Evolutionary conservation across 768 basidiomycete genomes (phyloP), one percentile per base, ranked within the genome.

Genomic region (Macrolepiota fuliginosa): DNA sequence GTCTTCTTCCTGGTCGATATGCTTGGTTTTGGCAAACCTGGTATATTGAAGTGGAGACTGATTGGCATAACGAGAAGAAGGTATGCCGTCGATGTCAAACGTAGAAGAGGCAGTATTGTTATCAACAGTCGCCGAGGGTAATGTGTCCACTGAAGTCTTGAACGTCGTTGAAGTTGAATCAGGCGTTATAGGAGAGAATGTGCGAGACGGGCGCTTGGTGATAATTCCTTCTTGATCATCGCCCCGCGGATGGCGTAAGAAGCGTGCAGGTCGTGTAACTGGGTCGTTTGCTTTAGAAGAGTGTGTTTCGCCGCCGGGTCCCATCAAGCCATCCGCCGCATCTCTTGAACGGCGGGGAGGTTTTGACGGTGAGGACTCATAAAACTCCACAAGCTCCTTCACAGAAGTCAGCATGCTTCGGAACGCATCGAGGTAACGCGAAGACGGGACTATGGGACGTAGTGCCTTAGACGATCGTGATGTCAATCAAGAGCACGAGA

Each of bases 361-460:
- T 32, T 36, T n/a, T 47, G 24, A 39, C 4, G 56, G 52, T n/a
- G 37, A 59, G 35, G 69, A 63, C 61, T 78, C 76, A 62, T 71
- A 76, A 46, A 67, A 65, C 35, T 72, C 66, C 57, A 74, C 68
- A 52, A 76, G 69, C 40, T 76, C 74, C 68, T 76, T 74, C 54
- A 74, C 72, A 35, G 71, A 61, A 73, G 74, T 76, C n/a, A 53
- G 54, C 29, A 39, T 61, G 45, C 56, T 54, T 52, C 64, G 36
- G 42, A 47, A 37, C 45, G 53, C 72, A 61, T 61, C 29, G 52
- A 47, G 51, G 29, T 54, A 19, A 54, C 35, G 59, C 42, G 50
- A 57, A 45, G 6, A 39, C 4, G 39, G 12, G 32, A 36, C 46
- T 51, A 54, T n/a, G 36, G 51, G 42, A 37, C 13, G 36, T 19